Percentiles rank a stretch among this genome's conserved stretches.
These are phyloP conservation scores for Xenosphaeropsis pyriputrescens DNA, from an alignment of 2,329 filamentous ascomycete species.

Conservation along the genomic window DNA sequence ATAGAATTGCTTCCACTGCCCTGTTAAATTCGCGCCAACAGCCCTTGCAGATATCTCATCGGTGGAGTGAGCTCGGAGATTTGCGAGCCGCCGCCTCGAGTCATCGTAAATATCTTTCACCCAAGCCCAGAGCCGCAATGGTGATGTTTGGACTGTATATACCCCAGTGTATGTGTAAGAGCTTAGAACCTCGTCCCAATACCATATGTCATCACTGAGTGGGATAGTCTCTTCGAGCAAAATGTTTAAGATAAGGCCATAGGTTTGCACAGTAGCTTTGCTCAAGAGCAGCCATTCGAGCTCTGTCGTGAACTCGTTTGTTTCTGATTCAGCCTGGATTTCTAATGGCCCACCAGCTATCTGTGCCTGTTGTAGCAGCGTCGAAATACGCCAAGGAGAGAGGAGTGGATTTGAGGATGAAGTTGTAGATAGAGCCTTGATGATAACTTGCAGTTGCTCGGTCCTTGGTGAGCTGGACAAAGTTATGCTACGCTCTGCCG, in stretches of 20 bases:
- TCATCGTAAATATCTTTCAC: slow-evolving; percentile 55
- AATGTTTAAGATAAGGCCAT: slow-evolving; percentile 63
- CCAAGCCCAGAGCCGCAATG: slow-evolving; percentile 60
- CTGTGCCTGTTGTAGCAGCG: slow-evolving; percentile 45
- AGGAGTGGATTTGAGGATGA: slow-evolving; percentile 49
- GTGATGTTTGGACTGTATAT: slow-evolving; percentile 78
- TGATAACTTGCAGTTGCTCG: slow-evolving; percentile 49
- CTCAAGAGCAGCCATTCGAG: slow-evolving; percentile 83
- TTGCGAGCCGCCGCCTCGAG: slow-evolving; percentile 13
- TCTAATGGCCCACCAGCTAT: slow-evolving; percentile 11
- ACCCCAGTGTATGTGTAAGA: slow-evolving; percentile 67
- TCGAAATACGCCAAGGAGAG: slow-evolving; percentile 41
- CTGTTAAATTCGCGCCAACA: slow-evolving; percentile 23
- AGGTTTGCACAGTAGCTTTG: slow-evolving; percentile 85
- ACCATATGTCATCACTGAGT: slow-evolving; percentile 78
- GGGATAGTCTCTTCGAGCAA: slow-evolving; percentile 74
- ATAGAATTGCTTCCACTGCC: slow-evolving; percentile 61
- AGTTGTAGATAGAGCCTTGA: slow-evolving; percentile 57
- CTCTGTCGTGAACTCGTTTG: slow-evolving; percentile 52
- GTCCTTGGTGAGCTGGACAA: slow-evolving; percentile 33
- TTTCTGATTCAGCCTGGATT: slow-evolving; percentile 14
- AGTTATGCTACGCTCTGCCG: slow-evolving; percentile 6
- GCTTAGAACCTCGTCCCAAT: slow-evolving; percentile 81
- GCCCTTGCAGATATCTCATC: slow-evolving; percentile 10
- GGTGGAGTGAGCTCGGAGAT: slow-evolving; percentile 13